Conservation (phyloP, 176 grass and related monocot genomes). For the Cenchrus purpureus region DNA sequence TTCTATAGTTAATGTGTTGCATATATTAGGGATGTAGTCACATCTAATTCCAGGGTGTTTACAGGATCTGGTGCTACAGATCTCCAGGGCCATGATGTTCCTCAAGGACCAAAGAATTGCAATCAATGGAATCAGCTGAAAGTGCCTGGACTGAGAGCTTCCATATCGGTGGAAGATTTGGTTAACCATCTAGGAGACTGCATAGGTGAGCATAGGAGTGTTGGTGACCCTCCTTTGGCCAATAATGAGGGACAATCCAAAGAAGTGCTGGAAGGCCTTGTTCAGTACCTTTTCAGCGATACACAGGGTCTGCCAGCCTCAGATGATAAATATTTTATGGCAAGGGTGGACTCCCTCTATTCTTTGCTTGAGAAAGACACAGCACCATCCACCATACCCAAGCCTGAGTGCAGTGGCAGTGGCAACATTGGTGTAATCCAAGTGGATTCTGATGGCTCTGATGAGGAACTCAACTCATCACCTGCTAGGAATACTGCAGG, state of each 20-base stretch:
- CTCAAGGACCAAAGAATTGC: constrained; percentile 36
- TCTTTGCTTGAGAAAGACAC: constrained; percentile 59
- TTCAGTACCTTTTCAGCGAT: constrained; percentile 64
- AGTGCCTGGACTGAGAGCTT: constrained; percentile 37
- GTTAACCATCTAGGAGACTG: constrained; percentile 54
- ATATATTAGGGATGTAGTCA: background rate
- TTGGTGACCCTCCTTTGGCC: constrained; percentile 31
- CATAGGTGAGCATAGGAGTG: constrained; percentile 46
- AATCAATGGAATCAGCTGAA: constrained; percentile 42
- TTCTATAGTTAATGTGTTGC: background rate
- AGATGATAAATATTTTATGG: constrained; percentile 66
- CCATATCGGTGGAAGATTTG: constrained; percentile 65
- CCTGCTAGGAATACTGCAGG: background rate
- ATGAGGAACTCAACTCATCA: constrained; percentile 39
- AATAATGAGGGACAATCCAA: constrained; percentile 33
- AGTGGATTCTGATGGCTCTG: constrained; percentile 38
- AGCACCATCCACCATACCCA: background rate
- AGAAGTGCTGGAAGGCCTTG: constrained; percentile 55
- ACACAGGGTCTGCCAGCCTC: constrained; percentile 38
- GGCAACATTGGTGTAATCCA: background rate
- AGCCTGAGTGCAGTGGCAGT: constrained; percentile 9
- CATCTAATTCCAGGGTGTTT: constrained; percentile 18
- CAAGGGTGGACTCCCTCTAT: constrained; percentile 57
- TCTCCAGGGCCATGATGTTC: constrained; percentile 1
- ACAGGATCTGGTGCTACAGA: background rate